These are phyloP conservation scores for Globisporangium paddicum DNA, from an alignment of 352 stramenopile genomes.

Conservation along the genomic window DNA sequence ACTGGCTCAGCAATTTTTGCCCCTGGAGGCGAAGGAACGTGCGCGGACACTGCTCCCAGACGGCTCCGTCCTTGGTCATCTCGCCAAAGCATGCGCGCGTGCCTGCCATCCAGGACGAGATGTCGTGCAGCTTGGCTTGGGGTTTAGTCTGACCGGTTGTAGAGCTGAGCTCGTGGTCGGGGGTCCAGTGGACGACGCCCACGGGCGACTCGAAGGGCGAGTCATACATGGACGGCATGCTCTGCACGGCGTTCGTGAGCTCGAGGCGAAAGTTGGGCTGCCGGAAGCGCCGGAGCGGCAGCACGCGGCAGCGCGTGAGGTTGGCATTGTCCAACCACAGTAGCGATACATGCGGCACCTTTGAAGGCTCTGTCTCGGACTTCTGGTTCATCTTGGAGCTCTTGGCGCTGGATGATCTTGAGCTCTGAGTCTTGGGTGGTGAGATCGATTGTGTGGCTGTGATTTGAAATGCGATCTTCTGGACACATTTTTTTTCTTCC, in stretches of 20 bases:
- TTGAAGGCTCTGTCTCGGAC: background rate
- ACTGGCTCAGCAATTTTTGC: background rate
- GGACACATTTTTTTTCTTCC: too few species aligned
- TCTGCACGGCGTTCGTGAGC: slow-evolving; percentile 21
- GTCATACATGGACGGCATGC: slow-evolving; percentile 21
- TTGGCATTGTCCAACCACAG: slow-evolving; percentile 27
- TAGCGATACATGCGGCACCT: slow-evolving; percentile 3
- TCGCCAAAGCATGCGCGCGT: slow-evolving; percentile 21
- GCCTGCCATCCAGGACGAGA: slow-evolving; percentile 16
- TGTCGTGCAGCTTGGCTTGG: background rate
- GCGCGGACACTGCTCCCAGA: slow-evolving; percentile 22
- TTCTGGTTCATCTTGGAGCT: background rate
- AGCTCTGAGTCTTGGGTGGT: background rate
- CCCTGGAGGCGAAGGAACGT: slow-evolving; percentile 20
- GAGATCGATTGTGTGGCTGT: background rate
- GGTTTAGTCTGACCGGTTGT: background rate
- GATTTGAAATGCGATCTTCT: too few species aligned
- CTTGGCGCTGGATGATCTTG: background rate
- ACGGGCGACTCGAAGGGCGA: slow-evolving; percentile 17
- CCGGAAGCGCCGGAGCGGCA: slow-evolving; percentile 13
- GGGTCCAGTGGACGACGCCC: slow-evolving; percentile 16
- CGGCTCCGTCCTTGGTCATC: slow-evolving; percentile 14
- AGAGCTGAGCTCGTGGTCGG: background rate
- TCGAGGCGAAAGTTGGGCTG: slow-evolving; percentile 10
- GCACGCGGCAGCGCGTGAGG: slow-evolving; percentile 20